Base-by-base conservation (phyloP, 2,329 filamentous ascomycete genomes). In the Penicillium sp. region DNA sequence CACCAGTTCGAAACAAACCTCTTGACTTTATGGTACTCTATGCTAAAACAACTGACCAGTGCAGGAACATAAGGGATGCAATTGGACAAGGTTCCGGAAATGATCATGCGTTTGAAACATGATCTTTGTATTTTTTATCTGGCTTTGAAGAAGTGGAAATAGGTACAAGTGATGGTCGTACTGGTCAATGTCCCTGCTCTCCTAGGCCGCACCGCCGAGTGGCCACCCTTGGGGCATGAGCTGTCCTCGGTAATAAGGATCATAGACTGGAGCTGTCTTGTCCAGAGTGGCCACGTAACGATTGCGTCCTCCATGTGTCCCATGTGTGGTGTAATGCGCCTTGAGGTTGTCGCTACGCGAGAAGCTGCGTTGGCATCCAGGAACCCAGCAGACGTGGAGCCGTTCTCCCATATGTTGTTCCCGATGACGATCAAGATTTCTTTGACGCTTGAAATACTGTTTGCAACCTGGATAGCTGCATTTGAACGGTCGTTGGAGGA, bases 281-380 rank as follows among this genome's bases (percentile, higher is more conserved):
- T 55, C 47, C 24, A 51, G 22, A 22, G 39, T 50, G 14, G 39
- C 53, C 14, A 55, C 47, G 35, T 55, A 55, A 11, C 41, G 48
- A 37, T 56, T 51, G 21, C 53, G 48, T 22, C 53, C 53, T 11
- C 53, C 43, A 19, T 14, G 11, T 41, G 11, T 51, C 4, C 37
- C 41, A 31, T 56, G 53, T 2, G 53, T 56, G 5, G 19, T 19
- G 19, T 39, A 52, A 29, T 39, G 35, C 16, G 35, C 35, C 4
- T 39, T 39, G 35, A 39, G 35, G n/a, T 39, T 39, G 35, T 39
- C 35, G 3, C 35, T n/a, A 19, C 35, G 35, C n/a, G 13, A 19
- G n/a, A 39, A 39, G 35, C 35, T 39, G 35, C 35, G 35, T 10
- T 39, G 35, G n/a, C 35, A 39, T 39, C 35, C 35, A 21, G 35